These are phyloP conservation scores for Leptographium lundbergii DNA, from an alignment of 2,329 filamentous ascomycete species.

Conservation along the genomic window DNA sequence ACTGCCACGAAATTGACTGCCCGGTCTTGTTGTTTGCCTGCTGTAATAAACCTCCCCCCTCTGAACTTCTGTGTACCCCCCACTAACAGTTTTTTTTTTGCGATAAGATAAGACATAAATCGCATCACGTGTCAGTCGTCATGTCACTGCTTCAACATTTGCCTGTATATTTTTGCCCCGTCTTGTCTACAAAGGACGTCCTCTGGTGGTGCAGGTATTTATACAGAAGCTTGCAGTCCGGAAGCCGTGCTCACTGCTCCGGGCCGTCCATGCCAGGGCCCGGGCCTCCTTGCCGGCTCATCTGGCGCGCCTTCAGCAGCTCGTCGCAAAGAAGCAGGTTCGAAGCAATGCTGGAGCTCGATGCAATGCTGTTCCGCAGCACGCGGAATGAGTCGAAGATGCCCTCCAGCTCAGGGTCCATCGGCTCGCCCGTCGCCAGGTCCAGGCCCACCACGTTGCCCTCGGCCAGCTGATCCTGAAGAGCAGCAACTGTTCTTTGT, in stretches of 20 bases:
- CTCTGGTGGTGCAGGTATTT: constrained; percentile 15
- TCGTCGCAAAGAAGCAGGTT: constrained; percentile 95
- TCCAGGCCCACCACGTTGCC: constrained; percentile 81
- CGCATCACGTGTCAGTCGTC: not conserved
- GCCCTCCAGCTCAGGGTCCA: constrained; percentile 87
- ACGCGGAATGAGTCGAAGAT: constrained; percentile 96
- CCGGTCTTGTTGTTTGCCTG: not conserved
- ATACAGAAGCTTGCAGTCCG: constrained; percentile 23
- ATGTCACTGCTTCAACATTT: constrained; percentile 3
- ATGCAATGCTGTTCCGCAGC: constrained; percentile 83
- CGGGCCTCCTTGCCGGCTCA: constrained; percentile 55
- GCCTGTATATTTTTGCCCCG: not conserved
- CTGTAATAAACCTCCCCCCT: not conserved
- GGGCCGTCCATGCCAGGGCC: constrained; percentile 53
- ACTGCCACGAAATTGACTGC: not conserved
- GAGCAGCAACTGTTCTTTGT: constrained; percentile 51
- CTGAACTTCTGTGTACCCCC: not conserved
- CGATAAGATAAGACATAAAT: not conserved
- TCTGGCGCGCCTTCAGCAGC: constrained; percentile 93
- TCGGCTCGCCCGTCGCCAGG: constrained; percentile 74
- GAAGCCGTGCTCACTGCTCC: constrained; percentile 26
- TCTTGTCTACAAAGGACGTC: constrained; percentile 5
- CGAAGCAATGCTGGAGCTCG: constrained; percentile 85
- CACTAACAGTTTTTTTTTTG: not conserved
- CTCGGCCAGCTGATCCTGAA: constrained; percentile 77